Conservation (phyloP, 495 filamentous ascomycete genomes). For the Hyphodiscus hymeniophilus region DNA sequence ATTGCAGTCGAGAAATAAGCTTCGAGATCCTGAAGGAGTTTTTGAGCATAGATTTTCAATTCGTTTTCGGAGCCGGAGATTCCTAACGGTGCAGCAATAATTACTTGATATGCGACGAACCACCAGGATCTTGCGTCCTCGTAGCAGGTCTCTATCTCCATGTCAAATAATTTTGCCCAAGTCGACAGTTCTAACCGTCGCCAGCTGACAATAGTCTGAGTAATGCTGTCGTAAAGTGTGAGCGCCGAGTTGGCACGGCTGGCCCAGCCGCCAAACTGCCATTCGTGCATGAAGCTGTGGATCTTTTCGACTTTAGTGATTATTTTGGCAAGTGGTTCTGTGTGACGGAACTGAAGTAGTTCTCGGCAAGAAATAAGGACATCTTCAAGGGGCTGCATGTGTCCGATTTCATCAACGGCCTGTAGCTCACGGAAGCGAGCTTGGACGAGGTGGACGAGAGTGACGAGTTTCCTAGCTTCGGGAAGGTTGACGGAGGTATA, state of each 20-base stretch:
- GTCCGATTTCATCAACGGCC: conserved; percentile 45
- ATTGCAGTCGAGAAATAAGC: conserved; percentile 66
- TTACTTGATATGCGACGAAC: conserved; percentile 88
- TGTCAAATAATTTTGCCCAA: conserved; percentile 84
- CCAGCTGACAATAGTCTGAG: conserved; percentile 73
- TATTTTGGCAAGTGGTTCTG: conserved; percentile 79
- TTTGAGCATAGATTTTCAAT: conserved; percentile 52
- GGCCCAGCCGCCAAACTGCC: conserved; percentile 75
- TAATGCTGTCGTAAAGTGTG: conserved; percentile 63
- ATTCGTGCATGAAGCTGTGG: conserved; percentile 75
- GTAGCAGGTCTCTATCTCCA: conserved; percentile 65
- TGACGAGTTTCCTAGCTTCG: conserved; percentile 64
- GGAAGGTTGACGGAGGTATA: conserved; percentile 71
- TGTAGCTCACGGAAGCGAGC: conserved; percentile 63
- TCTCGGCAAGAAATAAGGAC: conserved; percentile 66
- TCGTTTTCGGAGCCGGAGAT: conserved; percentile 46
- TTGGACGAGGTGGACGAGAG: conserved; percentile 55
- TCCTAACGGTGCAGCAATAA: conserved; percentile 66
- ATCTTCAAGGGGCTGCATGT: conserved; percentile 57
- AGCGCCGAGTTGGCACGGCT: conserved; percentile 67
- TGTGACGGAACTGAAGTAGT: conserved; percentile 62
- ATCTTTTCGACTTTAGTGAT: conserved; percentile 79
- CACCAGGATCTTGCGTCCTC: conserved; percentile 84
- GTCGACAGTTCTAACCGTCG: conserved; percentile 81
- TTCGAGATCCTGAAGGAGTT: conserved; percentile 62